Percentiles rank a stretch among this genome's conserved stretches.
Conservation (phyloP, 2,329 filamentous ascomycete species). For the Cladosporium sp. region DNA sequence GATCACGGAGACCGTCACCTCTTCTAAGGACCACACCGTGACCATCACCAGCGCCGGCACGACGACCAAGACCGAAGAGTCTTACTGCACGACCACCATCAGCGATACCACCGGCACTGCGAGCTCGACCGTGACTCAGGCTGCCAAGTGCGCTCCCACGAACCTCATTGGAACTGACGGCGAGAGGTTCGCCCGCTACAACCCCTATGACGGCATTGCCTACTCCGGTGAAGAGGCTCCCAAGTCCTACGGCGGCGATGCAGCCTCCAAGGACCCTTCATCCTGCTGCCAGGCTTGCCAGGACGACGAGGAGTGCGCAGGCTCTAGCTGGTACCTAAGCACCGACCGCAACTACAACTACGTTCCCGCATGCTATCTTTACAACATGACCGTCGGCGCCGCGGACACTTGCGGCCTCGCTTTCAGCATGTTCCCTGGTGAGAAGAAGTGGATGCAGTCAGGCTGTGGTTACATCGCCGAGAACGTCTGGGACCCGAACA, state of each 20-base stretch:
- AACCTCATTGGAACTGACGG: not conserved
- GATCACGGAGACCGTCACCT: not conserved
- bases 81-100: not conserved
- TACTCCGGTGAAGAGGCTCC: not conserved
- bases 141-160: not conserved
- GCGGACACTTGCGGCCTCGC: not conserved
- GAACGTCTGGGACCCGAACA: not conserved
- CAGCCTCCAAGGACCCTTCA: conserved; percentile 3
- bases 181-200: not conserved
- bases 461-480: conserved; percentile 3
- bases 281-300: conserved; percentile 8
- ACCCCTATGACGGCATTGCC: not conserved
- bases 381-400: not conserved
- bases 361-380: not conserved
- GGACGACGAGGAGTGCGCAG: not conserved
- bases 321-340: not conserved
- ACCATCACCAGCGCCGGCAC: not conserved
- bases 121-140: not conserved
- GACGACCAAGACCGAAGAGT: not conserved
- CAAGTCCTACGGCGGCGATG: not conserved
- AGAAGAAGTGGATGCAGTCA: not conserved
- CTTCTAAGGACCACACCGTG: not conserved
- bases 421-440: not conserved
- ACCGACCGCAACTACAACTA: not conserved
- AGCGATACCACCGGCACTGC: not conserved